Evolutionary conservation across 306 rosid genomes (phyloP).

Genomic region (Malus asiatica): DNA sequence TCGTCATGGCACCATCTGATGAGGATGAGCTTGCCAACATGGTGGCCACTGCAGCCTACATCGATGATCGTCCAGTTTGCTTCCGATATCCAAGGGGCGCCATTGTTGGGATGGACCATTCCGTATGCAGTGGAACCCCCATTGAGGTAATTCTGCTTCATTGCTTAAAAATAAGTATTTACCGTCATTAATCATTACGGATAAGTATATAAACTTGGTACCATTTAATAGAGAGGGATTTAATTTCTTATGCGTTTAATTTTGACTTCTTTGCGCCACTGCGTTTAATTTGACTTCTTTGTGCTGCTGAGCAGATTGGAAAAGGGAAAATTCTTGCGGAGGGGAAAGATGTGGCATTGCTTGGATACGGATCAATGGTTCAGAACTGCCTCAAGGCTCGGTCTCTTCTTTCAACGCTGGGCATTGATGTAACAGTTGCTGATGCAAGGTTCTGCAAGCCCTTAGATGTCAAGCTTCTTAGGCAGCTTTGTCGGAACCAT

Average conservation of each 20-base stretch:
- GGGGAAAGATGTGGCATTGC: conserved; percentile 80
- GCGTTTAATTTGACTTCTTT: conserved; percentile 3
- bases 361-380: conserved; percentile 96
- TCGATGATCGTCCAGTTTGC: conserved; percentile 74
- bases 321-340: conserved; percentile 69
- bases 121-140: conserved; percentile 43
- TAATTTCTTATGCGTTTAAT: background rate
- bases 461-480: conserved; percentile 72
- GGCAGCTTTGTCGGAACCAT: conserved; percentile 74
- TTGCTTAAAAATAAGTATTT: conserved; percentile 7
- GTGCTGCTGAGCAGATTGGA: conserved; percentile 53
- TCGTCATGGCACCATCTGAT: conserved; percentile 92
- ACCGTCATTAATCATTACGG: background rate
- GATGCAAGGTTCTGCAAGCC: conserved; percentile 99
- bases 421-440: conserved; percentile 83
- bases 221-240: background rate
- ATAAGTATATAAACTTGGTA: background rate
- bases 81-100: conserved; percentile 89
- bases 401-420: conserved; percentile 73
- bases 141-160: conserved; percentile 44
- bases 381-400: conserved; percentile 82
- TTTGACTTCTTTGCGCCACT: background rate
- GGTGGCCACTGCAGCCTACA: conserved; percentile 73
- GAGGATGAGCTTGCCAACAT: conserved; percentile 76
- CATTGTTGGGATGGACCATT: conserved; percentile 32